Conservation (phyloP, 768 basidiomycete genomes). For the Mycena kentingensis region DNA sequence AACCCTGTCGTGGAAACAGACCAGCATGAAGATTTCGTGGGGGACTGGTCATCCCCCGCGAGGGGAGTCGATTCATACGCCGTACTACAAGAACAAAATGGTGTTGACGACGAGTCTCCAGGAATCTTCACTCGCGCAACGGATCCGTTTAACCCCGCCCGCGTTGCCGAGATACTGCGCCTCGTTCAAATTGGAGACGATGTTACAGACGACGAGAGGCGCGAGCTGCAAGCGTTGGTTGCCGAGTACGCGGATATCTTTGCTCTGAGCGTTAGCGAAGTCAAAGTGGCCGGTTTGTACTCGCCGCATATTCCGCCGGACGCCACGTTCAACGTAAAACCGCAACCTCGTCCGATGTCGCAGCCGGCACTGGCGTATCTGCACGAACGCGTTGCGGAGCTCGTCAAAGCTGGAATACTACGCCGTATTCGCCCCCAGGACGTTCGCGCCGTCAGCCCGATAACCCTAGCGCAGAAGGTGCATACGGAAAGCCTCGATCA, state of each 20-base stretch:
- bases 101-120: no score
- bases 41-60: no score
- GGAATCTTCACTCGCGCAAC: slow-evolving; percentile 17
- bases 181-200: slow-evolving; percentile 25
- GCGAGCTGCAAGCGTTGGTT: neutral
- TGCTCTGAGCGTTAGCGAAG: slow-evolving; percentile 18
- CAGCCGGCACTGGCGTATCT: slow-evolving; percentile 33
- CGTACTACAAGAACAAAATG: no score
- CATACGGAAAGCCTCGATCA: slow-evolving; percentile 29
- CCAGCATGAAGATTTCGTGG: no score
- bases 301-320: slow-evolving; percentile 32
- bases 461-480: slow-evolving; percentile 39
- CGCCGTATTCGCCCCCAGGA: slow-evolving; percentile 24
- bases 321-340: slow-evolving; percentile 29
- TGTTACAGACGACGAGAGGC: slow-evolving; percentile 13
- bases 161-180: slow-evolving; percentile 22
- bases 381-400: slow-evolving; percentile 34
- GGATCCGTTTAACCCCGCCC: slow-evolving; percentile 22
- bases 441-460: slow-evolving; percentile 36
- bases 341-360: slow-evolving; percentile 32
- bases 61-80: no score
- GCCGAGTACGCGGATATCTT: slow-evolving; percentile 21
- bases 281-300: slow-evolving; percentile 25
- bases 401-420: slow-evolving; percentile 37
- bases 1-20: no score